Evolutionary conservation across 176 grass and related monocot genomes (phyloP).

Genomic region (Oropetium thomaeum): DNA sequence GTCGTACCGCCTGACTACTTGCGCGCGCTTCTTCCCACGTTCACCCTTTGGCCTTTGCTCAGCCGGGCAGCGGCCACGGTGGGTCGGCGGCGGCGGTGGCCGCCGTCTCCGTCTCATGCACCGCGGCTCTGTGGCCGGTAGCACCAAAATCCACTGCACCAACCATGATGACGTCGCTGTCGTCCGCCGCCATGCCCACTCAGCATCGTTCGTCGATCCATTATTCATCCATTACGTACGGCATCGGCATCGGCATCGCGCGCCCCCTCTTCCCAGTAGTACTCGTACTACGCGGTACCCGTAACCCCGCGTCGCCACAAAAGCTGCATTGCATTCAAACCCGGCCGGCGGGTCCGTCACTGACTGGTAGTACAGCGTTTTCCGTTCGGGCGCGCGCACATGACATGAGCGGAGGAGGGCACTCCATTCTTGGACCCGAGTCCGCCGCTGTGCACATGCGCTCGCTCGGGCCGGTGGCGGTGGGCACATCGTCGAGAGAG

Average conservation of each 20-base stretch:
- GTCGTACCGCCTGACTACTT: not conserved
- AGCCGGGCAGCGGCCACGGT: not conserved
- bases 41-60: not conserved
- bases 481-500: too few relatives aligned
- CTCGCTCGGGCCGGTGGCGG: too few relatives aligned
- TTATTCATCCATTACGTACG: too few relatives aligned
- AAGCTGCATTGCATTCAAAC: not conserved
- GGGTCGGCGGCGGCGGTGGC: not conserved
- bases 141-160: not conserved
- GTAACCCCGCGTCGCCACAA: too few relatives aligned
- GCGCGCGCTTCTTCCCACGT: too few relatives aligned
- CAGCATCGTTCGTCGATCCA: not conserved
- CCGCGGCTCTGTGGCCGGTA: not conserved
- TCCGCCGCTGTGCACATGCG: too few relatives aligned
- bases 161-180: not conserved
- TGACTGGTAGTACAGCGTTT: not conserved
- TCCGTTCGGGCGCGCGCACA: not conserved
- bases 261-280: too few relatives aligned
- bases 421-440: too few relatives aligned
- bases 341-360: not conserved
- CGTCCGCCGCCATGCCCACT: not conserved
- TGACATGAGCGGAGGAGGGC: too few relatives aligned
- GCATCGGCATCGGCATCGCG: not conserved
- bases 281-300: not conserved
- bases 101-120: not conserved